Evolutionary conservation across 768 basidiomycete species (phyloP).

Genomic region (Filobasidium floriforme): DNA sequence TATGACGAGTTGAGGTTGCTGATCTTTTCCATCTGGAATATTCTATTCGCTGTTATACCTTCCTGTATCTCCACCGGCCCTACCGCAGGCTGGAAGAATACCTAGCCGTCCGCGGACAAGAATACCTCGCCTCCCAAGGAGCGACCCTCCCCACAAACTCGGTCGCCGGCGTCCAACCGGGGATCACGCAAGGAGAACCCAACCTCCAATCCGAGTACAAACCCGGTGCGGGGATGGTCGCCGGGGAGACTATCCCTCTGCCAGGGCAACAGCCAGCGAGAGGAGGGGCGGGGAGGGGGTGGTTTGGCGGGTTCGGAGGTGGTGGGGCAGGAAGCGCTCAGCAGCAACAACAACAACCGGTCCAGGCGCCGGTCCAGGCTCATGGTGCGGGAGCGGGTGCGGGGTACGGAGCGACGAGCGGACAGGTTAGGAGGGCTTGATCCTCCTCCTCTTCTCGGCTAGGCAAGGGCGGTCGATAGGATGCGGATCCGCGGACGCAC

Average conservation of each 20-base stretch:
- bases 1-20: background rate
- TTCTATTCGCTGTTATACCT: no score
- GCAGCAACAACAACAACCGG: background rate
- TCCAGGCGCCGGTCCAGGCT: background rate
- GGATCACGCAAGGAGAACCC: conserved; percentile 7
- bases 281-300: conserved; percentile 12
- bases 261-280: conserved; percentile 7
- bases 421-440: no score
- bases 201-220: conserved; percentile 13
- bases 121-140: conserved; percentile 50
- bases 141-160: conserved; percentile 10
- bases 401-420: no score
- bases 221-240: conserved; percentile 19
- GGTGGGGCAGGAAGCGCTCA: no score
- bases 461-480: no score
- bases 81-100: conserved; percentile 62
- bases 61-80: background rate
- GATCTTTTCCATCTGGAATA: no score
- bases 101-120: conserved; percentile 67
- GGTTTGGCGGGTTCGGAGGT: conserved; percentile 19
- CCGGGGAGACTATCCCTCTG: conserved; percentile 19
- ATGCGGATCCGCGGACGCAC: no score
- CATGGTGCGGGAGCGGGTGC: background rate
- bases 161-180: conserved; percentile 4
- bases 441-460: no score